These are phyloP conservation scores for Curvularia sp. DNA, from an alignment of 2,329 filamentous ascomycete genomes.

Conservation along the genomic window DNA sequence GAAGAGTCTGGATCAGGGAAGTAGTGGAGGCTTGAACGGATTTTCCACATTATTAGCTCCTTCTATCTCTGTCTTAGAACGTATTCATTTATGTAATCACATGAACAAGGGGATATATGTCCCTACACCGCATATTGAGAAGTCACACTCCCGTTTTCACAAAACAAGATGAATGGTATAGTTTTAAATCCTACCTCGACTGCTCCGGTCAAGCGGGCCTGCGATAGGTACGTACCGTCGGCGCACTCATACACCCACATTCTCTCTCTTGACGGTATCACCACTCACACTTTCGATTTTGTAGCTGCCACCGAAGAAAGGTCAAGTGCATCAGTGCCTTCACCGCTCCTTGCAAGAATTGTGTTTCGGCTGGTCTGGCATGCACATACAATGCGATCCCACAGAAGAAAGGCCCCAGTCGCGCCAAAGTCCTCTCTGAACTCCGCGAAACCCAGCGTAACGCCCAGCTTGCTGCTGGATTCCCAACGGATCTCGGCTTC, in stretches of 20 bases:
- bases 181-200: slow-evolving; percentile 42
- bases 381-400: slow-evolving; percentile 71
- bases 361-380: slow-evolving; percentile 63
- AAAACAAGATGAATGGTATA: too few relatives aligned
- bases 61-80: too few relatives aligned
- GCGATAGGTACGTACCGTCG: slow-evolving; percentile 49
- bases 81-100: too few relatives aligned
- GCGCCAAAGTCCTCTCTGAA: slow-evolving; percentile 69
- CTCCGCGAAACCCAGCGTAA: slow-evolving; percentile 61
- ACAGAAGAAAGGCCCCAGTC: slow-evolving; percentile 68
- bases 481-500: slow-evolving; percentile 47
- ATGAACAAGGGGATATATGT: too few relatives aligned
- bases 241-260: slow-evolving; percentile 4
- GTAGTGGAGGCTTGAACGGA: too few relatives aligned
- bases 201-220: slow-evolving; percentile 52
- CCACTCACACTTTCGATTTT: slow-evolving; percentile 20
- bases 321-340: slow-evolving; percentile 61
- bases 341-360: slow-evolving; percentile 66
- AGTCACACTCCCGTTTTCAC: too few relatives aligned
- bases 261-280: slow-evolving; percentile 6
- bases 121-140: too few relatives aligned
- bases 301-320: slow-evolving; percentile 57
- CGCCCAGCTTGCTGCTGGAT: slow-evolving; percentile 54
- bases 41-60: too few relatives aligned
- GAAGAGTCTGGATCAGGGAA: too few relatives aligned